These are phyloP conservation scores for Quercus phellos DNA, from an alignment of 331 rosid genomes.

Conservation along the genomic window DNA sequence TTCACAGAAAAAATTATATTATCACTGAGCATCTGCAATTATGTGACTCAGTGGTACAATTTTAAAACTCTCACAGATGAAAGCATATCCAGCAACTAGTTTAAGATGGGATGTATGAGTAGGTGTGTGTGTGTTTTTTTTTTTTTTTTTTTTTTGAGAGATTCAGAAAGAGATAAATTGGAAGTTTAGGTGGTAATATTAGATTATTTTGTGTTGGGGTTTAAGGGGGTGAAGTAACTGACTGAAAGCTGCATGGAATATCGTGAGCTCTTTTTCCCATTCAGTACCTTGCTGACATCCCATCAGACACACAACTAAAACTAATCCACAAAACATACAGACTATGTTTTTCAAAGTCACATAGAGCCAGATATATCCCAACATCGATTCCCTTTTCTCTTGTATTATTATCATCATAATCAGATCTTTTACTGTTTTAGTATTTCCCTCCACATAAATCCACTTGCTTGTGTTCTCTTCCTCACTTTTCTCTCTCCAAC, in stretches of 20 bases:
- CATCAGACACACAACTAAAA: slow-evolving; percentile 43
- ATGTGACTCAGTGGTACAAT: slow-evolving; percentile 1
- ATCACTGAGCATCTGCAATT: not conserved
- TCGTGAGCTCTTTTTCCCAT: slow-evolving; percentile 52
- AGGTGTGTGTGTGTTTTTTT: not conserved
- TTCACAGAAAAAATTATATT: not conserved
- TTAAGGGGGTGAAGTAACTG: slow-evolving; percentile 36
- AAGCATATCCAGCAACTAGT: slow-evolving; percentile 3
- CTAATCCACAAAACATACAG: slow-evolving; percentile 34
- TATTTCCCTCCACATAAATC: slow-evolving; percentile 34
- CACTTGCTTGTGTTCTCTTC: slow-evolving; percentile 43
- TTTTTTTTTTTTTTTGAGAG: too few species aligned
- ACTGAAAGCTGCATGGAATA: slow-evolving; percentile 56
- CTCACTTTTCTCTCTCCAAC: slow-evolving; percentile 30
- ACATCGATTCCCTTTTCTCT: slow-evolving; percentile 91
- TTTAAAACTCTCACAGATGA: not conserved
- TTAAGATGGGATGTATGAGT: slow-evolving; percentile 25
- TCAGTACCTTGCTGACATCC: slow-evolving; percentile 71
- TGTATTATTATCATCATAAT: slow-evolving; percentile 44
- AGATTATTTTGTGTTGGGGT: slow-evolving; percentile 32
- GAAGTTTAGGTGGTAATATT: slow-evolving; percentile 24
- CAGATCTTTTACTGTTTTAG: slow-evolving; percentile 38
- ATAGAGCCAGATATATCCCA: slow-evolving; percentile 82
- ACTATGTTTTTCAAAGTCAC: slow-evolving; percentile 49
- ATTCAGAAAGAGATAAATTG: slow-evolving; percentile 7